phyloP scores from a whole-genome alignment of 208 protist genomes.

The Tritrichomonas musculus region DNA sequence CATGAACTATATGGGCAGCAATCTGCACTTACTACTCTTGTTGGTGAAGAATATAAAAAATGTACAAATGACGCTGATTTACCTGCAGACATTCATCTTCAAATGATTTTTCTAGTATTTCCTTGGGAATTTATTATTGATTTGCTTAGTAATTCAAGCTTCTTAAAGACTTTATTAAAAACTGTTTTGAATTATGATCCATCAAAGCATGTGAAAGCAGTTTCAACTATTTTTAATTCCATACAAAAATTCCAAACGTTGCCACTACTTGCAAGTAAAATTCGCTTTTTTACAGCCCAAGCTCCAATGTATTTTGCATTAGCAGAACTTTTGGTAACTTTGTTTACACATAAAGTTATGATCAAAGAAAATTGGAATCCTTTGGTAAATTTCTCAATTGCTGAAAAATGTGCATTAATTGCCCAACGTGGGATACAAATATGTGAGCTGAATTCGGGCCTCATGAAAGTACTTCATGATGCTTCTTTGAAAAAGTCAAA shows the following conservation, averaged over 20 bases:
- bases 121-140: background rate
- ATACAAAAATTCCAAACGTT: background rate
- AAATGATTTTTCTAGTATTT: constrained; percentile 9
- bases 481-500: background rate
- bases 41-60: background rate
- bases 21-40: background rate
- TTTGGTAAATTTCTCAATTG: background rate
- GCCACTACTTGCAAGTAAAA: background rate
- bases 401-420: constrained; percentile 19
- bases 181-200: background rate
- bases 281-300: background rate
- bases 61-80: background rate
- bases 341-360: background rate
- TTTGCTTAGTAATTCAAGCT: background rate
- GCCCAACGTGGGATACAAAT: background rate
- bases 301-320: background rate
- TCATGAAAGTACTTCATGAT: background rate
- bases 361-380: background rate
- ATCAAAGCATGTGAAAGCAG: background rate
- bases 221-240: background rate
- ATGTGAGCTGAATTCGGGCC: background rate
- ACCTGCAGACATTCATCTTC: background rate
- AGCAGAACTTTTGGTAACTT: background rate
- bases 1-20: background rate
- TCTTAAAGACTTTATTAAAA: background rate